A percentile compares a stretch with the other conserved stretches of the same genome.
phyloP scores from a whole-genome alignment of 2,329 filamentous ascomycete species.

The Aspergillus latus region DNA sequence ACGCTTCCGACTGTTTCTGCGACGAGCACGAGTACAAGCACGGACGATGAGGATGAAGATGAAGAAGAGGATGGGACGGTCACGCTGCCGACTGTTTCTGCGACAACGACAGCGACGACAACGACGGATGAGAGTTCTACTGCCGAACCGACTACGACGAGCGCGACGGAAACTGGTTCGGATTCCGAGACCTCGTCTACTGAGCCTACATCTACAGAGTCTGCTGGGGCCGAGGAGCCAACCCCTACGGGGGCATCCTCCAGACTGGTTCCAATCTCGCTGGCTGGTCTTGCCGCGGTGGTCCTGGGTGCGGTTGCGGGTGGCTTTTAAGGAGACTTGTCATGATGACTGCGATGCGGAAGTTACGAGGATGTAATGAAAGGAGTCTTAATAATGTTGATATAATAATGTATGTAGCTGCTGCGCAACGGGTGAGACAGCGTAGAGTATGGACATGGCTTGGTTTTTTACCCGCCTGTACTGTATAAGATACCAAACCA shows the following conservation, averaged over 20 bases:
- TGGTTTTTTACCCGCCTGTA: too few species aligned
- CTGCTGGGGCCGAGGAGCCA: neutral
- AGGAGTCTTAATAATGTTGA: too few species aligned
- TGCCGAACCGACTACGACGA: neutral
- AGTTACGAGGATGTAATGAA: neutral
- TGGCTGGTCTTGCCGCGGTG: neutral
- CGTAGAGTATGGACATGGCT: too few species aligned
- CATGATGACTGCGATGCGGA: neutral
- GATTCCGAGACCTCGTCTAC: neutral
- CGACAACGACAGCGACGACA: neutral
- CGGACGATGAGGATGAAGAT: neutral
- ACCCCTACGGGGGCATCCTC: neutral
- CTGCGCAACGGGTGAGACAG: too few species aligned
- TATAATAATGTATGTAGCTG: too few species aligned
- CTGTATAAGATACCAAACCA: neutral
- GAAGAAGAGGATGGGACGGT: neutral
- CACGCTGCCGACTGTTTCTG: neutral
- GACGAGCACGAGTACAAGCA: neutral
- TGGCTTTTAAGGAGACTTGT: too few species aligned
- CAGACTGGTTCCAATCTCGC: neutral
- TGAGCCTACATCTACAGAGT: neutral
- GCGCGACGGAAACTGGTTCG: neutral
- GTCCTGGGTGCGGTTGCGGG: neutral
- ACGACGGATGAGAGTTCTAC: too few species aligned
- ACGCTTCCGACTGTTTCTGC: neutral